Base-by-base conservation (phyloP, 495 filamentous ascomycete species). In the Penicillium dipodomyicola region DNA sequence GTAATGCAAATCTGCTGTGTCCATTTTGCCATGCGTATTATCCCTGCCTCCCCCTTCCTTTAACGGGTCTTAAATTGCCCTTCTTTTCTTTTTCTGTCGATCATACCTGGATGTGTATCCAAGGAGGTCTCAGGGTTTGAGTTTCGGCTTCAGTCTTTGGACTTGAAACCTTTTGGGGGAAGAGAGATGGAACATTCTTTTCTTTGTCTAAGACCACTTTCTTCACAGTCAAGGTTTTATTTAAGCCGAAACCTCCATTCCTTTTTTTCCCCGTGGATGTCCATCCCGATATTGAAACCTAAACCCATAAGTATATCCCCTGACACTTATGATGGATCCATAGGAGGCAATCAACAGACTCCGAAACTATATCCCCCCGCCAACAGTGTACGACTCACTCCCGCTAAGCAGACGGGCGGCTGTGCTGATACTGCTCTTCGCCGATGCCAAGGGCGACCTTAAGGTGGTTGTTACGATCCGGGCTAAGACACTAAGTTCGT, bases 401-500 rank as follows among this genome's bases (percentile, higher is more conserved):
- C 91, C 90, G 9, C 65, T 90, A 30, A 82, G 80, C 53, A 78
- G 89, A 45, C 81, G 91, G 20, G 92, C 92, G 20, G 90, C 92
- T 14, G 92, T 96, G 17, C 69, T 96, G 55, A 76, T 96, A 25
- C 81, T 96, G 53, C 82, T 96, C 0, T 96, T 91, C 68, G 88
- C 90, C 32, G 91, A 96, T 66, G 77, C 80, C 17, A 72, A 77
- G 37, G 92, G 92, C 10, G 87, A 93, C 43, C 72, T 96, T 29
- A 76, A 86, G 41, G 86, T 95, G 9, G 91, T 96, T 19, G 81
- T 97, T 52, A 97, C 92, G 23, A 90, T 96, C 72, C 83, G 92
- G 56, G 87, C 91, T 30, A 82, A 84, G 52, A 88, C 81, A 37
- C 71, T 96, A 58, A 84, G 86, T 68, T 81, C 77, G 52, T 86